These are phyloP conservation scores for Aristolochia contorta DNA, from an alignment of 164 flowering plant species.

Conservation along the genomic window DNA sequence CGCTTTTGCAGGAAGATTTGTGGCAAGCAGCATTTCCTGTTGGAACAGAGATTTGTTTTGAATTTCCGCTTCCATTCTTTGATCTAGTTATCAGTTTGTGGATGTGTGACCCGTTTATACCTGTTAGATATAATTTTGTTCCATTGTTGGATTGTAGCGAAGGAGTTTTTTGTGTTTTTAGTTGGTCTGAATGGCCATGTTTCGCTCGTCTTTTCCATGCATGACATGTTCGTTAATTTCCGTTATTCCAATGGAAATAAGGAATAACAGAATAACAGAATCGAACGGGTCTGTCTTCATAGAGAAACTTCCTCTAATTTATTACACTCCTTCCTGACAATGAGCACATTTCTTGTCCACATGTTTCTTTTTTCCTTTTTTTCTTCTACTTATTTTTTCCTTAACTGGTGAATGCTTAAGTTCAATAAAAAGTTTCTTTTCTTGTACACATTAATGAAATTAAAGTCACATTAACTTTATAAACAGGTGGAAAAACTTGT, in stretches of 20 bases:
- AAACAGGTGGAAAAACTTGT: too few species aligned
- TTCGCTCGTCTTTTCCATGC: neutral
- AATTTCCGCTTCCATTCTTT: neutral
- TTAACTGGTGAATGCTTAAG: too few species aligned
- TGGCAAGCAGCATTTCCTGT: constrained; percentile 80
- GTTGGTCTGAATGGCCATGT: neutral
- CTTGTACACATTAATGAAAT: too few species aligned
- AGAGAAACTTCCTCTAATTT: too few species aligned
- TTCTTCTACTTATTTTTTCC: too few species aligned
- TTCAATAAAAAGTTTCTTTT: too few species aligned
- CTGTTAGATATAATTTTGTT: neutral
- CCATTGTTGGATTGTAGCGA: neutral
- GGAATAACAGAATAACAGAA: too few species aligned
- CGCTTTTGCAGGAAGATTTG: constrained; percentile 69
- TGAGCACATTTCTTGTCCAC: too few species aligned
- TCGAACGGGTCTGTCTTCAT: too few species aligned
- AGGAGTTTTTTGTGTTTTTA: neutral
- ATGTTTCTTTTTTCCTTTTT: too few species aligned
- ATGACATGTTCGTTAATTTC: neutral
- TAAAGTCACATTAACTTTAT: too few species aligned
- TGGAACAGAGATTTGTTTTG: constrained; percentile 76
- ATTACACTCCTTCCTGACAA: too few species aligned
- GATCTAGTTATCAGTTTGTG: neutral
- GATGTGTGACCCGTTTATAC: neutral
- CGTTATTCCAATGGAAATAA: neutral